Conservation (phyloP, 2,329 filamentous ascomycete species). For the Atkinsonella texensis region DNA sequence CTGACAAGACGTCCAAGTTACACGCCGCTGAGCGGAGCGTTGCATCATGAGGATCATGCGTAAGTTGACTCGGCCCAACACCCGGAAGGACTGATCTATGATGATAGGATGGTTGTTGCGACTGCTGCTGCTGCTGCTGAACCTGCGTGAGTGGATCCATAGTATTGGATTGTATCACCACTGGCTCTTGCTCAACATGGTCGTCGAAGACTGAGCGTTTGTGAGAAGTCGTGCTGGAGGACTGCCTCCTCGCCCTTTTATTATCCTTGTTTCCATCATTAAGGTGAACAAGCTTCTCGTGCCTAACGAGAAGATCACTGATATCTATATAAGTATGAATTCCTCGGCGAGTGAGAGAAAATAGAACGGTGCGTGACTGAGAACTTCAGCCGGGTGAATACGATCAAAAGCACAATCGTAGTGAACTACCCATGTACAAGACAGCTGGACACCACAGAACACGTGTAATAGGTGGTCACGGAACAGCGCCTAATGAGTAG, state of each 20-base stretch:
- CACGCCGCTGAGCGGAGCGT: conserved; percentile 35
- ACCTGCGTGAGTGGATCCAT: conserved; percentile 4
- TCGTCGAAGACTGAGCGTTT: conserved; percentile 35
- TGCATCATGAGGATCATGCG: conserved; percentile 33
- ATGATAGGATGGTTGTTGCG: conserved; percentile 23
- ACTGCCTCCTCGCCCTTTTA: conserved; percentile 38
- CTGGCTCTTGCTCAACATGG: conserved; percentile 34
- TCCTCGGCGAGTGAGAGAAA: neutral
- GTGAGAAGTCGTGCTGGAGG: conserved; percentile 30
- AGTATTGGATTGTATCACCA: conserved; percentile 24
- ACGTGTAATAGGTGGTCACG: neutral
- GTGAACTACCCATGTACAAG: neutral
- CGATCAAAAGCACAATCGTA: neutral
- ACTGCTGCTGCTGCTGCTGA: conserved; percentile 9
- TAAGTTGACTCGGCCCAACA: conserved; percentile 24
- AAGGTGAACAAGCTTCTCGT: conserved; percentile 53
- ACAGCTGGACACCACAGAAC: neutral
- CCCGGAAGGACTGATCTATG: conserved; percentile 25
- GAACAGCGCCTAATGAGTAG: neutral
- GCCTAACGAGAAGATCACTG: conserved; percentile 50
- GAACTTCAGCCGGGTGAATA: neutral
- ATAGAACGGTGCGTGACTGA: neutral
- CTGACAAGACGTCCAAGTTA: conserved; percentile 46
- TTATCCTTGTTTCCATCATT: conserved; percentile 47
- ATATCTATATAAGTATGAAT: conserved; percentile 44